A percentile compares a stretch with the other conserved stretches of the same genome.
phyloP scores from a whole-genome alignment of 2,329 filamentous ascomycete species.

The Plectosphaerella plurivora region DNA sequence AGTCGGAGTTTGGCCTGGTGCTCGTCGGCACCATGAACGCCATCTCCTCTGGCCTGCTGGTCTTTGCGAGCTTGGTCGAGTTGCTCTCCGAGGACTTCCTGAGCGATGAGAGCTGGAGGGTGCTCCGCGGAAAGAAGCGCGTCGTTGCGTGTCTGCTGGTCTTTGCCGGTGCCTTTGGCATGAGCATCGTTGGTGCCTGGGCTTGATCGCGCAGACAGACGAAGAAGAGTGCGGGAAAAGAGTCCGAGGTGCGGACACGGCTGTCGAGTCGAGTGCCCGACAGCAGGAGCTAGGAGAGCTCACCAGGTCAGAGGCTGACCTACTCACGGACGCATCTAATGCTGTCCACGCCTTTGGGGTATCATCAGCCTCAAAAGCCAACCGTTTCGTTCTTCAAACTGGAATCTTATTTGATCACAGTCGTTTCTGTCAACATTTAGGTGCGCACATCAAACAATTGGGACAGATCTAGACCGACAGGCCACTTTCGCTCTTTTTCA shows the following conservation, averaged over 20 bases:
- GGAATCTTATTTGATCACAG: too few species aligned
- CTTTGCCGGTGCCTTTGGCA: constrained; percentile 54
- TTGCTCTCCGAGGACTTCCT: constrained; percentile 69
- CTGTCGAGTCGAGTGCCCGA: neutral
- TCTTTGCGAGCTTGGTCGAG: constrained; percentile 69
- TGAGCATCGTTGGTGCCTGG: constrained; percentile 63
- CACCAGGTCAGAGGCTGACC: too few species aligned
- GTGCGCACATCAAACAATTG: too few species aligned
- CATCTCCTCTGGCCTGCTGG: constrained; percentile 65
- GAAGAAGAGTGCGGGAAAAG: neutral
- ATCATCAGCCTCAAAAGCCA: too few species aligned
- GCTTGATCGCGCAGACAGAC: constrained; percentile 31
- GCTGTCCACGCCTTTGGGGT: too few species aligned
- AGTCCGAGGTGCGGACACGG: neutral
- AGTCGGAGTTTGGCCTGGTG: constrained; percentile 60
- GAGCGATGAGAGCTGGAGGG: constrained; percentile 57
- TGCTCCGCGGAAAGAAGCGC: constrained; percentile 47
- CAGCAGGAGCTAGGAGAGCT: too few species aligned
- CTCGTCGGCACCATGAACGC: constrained; percentile 73
- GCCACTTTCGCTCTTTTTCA: neutral
- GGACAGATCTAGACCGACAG: too few species aligned
- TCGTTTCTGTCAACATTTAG: too few species aligned
- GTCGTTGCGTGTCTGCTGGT: constrained; percentile 53
- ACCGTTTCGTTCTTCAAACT: too few species aligned
- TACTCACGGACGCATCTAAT: too few species aligned